phyloP scores from a whole-genome alignment of 2,329 filamentous ascomycete species.

The Alternaria gansuensis region DNA sequence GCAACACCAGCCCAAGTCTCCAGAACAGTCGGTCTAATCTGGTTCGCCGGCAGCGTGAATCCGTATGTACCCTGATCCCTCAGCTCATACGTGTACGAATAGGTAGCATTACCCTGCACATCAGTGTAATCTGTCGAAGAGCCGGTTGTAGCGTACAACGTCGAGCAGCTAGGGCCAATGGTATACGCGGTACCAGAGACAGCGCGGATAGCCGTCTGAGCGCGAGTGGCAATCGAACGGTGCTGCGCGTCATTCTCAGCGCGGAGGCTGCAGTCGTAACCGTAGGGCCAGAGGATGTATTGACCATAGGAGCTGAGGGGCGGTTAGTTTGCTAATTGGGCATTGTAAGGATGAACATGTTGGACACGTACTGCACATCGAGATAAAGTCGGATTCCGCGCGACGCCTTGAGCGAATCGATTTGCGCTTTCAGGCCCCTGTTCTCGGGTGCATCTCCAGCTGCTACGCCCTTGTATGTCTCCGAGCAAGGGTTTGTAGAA shows the following conservation, averaged over 20 bases:
- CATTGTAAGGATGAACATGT: no score
- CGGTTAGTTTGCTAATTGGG: background rate
- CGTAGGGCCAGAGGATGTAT: conserved; percentile 61
- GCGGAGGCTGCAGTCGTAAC: conserved; percentile 63
- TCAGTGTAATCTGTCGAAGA: conserved; percentile 56
- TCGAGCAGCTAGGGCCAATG: conserved; percentile 63
- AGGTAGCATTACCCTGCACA: conserved; percentile 54
- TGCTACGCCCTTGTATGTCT: conserved; percentile 49
- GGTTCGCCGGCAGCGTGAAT: conserved; percentile 59
- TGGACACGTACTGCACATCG: conserved; percentile 67
- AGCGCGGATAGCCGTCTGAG: conserved; percentile 63
- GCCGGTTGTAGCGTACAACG: conserved; percentile 66
- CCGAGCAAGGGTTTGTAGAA: conserved; percentile 50
- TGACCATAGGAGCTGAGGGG: conserved; percentile 23
- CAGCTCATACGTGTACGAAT: conserved; percentile 60
- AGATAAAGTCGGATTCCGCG: conserved; percentile 68
- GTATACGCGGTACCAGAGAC: conserved; percentile 60
- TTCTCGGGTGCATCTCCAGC: conserved; percentile 49
- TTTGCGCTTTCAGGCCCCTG: conserved; percentile 56
- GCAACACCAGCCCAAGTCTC: conserved; percentile 58
- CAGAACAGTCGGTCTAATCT: conserved; percentile 59
- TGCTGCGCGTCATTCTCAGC: conserved; percentile 60
- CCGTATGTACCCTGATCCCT: conserved; percentile 59
- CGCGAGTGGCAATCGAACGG: conserved; percentile 59
- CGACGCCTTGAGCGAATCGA: conserved; percentile 50